Conservation (phyloP, 768 basidiomycete genomes). For the Bullera alba region DNA sequence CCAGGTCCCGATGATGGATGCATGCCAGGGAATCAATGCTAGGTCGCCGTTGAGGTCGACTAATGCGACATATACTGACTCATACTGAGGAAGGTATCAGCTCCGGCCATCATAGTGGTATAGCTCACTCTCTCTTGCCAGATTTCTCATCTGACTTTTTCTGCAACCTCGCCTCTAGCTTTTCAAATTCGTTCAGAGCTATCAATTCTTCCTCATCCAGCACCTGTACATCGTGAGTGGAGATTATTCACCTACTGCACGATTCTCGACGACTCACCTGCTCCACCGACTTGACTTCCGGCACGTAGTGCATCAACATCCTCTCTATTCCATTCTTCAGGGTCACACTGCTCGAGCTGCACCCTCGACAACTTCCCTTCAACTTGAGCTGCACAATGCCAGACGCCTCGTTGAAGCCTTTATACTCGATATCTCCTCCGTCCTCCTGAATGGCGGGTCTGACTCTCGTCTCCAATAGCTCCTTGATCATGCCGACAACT, state of each 20-base stretch:
- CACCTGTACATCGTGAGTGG: slow-evolving; percentile 52
- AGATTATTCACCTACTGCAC: background rate
- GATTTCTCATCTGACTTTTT: too few species aligned
- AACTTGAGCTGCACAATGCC: slow-evolving; percentile 80
- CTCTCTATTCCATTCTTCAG: slow-evolving; percentile 94
- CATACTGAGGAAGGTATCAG: slow-evolving; percentile 19
- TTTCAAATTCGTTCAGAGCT: slow-evolving; percentile 78
- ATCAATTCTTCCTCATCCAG: slow-evolving; percentile 83
- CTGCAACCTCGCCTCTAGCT: background rate
- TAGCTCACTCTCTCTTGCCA: slow-evolving; percentile 25
- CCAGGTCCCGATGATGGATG: background rate
- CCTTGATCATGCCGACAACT: slow-evolving; percentile 98
- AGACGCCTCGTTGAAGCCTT: slow-evolving; percentile 71
- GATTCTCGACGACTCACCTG: slow-evolving; percentile 41
- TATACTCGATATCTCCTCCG: slow-evolving; percentile 95
- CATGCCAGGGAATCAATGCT: background rate
- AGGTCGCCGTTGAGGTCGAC: background rate
- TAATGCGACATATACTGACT: slow-evolving; percentile 39
- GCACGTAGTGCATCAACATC: slow-evolving; percentile 99
- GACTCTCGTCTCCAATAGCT: slow-evolving; percentile 87
- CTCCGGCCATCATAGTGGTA: background rate
- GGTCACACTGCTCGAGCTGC: slow-evolving; percentile 87
- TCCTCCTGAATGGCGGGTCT: slow-evolving; percentile 98
- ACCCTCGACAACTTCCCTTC: slow-evolving; percentile 96
- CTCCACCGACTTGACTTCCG: slow-evolving; percentile 49